Base-by-base conservation (phyloP, 2,329 filamentous ascomycete genomes). In the Cordyceps cicadae region DNA sequence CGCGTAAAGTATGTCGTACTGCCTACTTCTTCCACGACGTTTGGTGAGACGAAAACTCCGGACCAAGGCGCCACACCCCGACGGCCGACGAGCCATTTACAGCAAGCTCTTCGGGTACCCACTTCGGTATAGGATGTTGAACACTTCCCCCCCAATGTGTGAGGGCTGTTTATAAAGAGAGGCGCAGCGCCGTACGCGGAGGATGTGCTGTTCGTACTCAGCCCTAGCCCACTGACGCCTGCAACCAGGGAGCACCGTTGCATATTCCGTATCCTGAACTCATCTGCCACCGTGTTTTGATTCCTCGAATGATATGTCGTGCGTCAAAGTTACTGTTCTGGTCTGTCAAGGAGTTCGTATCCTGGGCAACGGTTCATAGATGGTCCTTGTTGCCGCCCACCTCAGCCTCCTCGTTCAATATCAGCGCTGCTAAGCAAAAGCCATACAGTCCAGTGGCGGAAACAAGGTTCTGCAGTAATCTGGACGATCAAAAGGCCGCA, bases 161-260 rank as follows among this genome's bases (percentile, higher is more conserved):
- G 12, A 48, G 39, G 8, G 15, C 26, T 24, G 14, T 11, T 39
- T 46, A 39, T 32, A 19, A 34, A 51, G 48, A 46, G 57, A 46
- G 50, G 57, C 57, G 57, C 39, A 48, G 29, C n/a, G 24, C 24
- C 24, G 24, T 24, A 24, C 24, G 24, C 24, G 24, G 24, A 54
- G 17, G 39, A 59, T 39, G 57, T 48, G 57, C 50, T 54, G 49
- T 59, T 59, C 29, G 39, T 54, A 53, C 57, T 48, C n/a, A 53
- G 49, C 57, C 57, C 57, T 54, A 52, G 57, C 57, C 57, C 57
- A 59, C 57, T 59, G 54, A 59, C 53, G 57, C 41, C 53, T 54
- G 50, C 57, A 59, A 49, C 49, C 41, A 19, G 50, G 29, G n/a
- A 54, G 39, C 57, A 54, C 39, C 50, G 29, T 37, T 54, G 39